Base-by-base conservation (phyloP, 371 early-diverging fungal species). In the Mortierella sp. region DNA sequence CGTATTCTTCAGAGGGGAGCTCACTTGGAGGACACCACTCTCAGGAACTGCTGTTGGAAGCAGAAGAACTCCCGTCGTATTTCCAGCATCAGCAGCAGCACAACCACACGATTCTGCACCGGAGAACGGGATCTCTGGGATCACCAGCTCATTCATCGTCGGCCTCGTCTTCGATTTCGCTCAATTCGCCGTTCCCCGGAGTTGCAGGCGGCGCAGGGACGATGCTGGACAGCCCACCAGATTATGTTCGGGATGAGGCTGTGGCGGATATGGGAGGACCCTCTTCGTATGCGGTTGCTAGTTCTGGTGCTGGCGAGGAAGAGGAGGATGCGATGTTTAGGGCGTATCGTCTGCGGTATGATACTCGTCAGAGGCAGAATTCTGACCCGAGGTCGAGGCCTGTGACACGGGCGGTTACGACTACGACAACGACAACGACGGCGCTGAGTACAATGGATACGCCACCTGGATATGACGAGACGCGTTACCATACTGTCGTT, bases 391-490 rank as follows among this genome's bases (percentile, higher is more conserved):
- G 72, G 40, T 29, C 81, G 22, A 64, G 58, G 34, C 34, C 34
- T 24, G 50, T 50, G 26, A 31, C 31, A 16, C 14, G 22, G 40
- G 50, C 41, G 10, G 67, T 22, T 22, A 11, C 68, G 63, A 10
- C 48, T 5, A 47, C 52, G 31, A 43, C 61, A n/a, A 40, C 16
- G 19, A 44, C 63, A 24, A 44, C 66, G 53, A 31, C 58, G 8
- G 65, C 68, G 22, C n/a, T n/a, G n/a, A 19, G 66, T 24, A 22
- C 41, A 1, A 43, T 70, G 73, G 82, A 83, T 44, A 78, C 73
- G 45, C 83, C 78, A n/a, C 79, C 79, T 14, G 72, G 79, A 47
- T 83, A 83, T 34, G 79, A 78, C 26, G 82, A 82, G 47, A 70
- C 74, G 5, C 69, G 74, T 19, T 73, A 50, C 14, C 73, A 75